Percentiles rank a stretch among this genome's conserved stretches.
Conservation (phyloP, 176 grass and related monocot genomes). For the Oryza australiensis region DNA sequence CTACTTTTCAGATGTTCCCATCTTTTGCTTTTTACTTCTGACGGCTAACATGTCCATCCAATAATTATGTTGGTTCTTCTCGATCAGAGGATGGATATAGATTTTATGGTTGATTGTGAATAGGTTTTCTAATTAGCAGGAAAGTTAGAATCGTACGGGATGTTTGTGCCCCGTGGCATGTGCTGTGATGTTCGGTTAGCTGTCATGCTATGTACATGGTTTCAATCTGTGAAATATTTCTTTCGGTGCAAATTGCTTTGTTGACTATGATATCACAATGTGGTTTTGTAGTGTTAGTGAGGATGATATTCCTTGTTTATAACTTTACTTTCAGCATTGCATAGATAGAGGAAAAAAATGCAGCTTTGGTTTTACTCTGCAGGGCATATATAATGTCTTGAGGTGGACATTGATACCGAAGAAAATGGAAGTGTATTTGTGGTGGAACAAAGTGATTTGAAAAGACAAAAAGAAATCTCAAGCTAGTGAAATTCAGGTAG, state of each 20-base stretch:
- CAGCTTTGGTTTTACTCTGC: not conserved
- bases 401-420: constrained; percentile 1
- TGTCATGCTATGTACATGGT: constrained; percentile 30
- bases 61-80: constrained; percentile 16
- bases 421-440: not conserved
- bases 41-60: constrained; percentile 18
- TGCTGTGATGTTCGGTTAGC: not conserved
- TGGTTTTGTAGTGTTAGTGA: not conserved
- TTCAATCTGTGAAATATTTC: constrained; percentile 12
- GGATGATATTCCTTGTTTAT: not conserved
- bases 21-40: not conserved
- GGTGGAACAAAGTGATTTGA: not conserved
- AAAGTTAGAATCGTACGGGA: not conserved
- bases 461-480: not conserved
- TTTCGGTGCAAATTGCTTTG: not conserved
- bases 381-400: not conserved
- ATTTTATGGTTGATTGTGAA: constrained; percentile 15
- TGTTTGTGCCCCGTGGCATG: not conserved
- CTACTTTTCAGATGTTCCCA: constrained; percentile 20
- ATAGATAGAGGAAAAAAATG: not conserved
- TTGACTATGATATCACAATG: not conserved
- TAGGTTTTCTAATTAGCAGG: not conserved
- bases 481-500: not conserved
- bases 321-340: not conserved
- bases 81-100: constrained; percentile 29